Evolutionary conservation across 768 basidiomycete species (phyloP).

Genomic region (Rubroboletus pulcherrimus): DNA sequence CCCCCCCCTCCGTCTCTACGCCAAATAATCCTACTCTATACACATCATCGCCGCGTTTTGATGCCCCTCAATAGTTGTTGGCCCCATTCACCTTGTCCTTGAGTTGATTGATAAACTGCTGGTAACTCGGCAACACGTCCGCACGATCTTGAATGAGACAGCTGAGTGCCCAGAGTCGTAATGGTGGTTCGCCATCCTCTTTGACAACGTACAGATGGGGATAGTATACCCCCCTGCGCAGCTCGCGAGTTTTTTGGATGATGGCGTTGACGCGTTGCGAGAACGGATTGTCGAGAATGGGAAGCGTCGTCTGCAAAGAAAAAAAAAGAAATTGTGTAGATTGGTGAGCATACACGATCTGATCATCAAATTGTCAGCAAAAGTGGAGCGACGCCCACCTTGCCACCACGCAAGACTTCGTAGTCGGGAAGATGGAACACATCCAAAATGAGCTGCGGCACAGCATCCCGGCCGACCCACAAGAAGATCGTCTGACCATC

Average conservation of each 20-base stretch:
- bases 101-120: conserved; percentile 85
- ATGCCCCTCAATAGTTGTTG: conserved; percentile 27
- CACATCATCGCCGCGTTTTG: not conserved
- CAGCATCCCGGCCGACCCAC: conserved; percentile 97
- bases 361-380: not conserved
- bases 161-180: conserved; percentile 94
- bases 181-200: conserved; percentile 93
- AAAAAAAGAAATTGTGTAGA: not conserved
- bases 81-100: conserved; percentile 70
- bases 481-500: conserved; percentile 98
- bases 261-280: conserved; percentile 94
- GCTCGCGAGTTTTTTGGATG: conserved; percentile 90
- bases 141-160: conserved; percentile 93
- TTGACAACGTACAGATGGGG: conserved; percentile 96
- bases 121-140: conserved; percentile 92
- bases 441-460: conserved; percentile 91
- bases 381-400: conserved; percentile 45
- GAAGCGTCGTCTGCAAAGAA: conserved; percentile 72
- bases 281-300: conserved; percentile 87
- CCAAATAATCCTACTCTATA: not conserved
- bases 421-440: conserved; percentile 90
- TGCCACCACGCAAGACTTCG: conserved; percentile 87
- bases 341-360: not conserved
- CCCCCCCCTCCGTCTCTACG: not conserved
- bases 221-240: conserved; percentile 88